These are phyloP conservation scores for Stephania yunnanensis DNA, from an alignment of 164 flowering plant genomes.

Conservation along the genomic window DNA sequence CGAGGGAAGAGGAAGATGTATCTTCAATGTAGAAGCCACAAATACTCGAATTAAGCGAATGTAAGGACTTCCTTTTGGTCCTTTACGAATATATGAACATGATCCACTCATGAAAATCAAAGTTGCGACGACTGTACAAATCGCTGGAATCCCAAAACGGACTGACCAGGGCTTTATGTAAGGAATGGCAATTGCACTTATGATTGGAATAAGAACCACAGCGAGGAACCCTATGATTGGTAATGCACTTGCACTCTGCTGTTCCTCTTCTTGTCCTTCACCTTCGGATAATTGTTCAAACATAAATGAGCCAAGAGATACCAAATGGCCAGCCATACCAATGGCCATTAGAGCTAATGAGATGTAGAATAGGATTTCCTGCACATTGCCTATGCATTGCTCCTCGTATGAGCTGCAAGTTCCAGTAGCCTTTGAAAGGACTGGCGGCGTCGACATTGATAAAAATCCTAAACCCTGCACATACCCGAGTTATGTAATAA, in stretches of 20 bases:
- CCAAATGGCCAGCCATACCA: slow-evolving; percentile 30
- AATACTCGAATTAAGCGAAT: slow-evolving; percentile 29
- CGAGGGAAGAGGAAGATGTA: slow-evolving; percentile 9
- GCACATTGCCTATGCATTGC: slow-evolving; percentile 28
- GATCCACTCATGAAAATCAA: slow-evolving; percentile 19
- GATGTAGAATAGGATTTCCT: slow-evolving; percentile 26
- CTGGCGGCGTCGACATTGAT: slow-evolving; percentile 37
- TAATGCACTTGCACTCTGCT: not conserved
- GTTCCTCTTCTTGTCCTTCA: not conserved
- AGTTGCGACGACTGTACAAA: slow-evolving; percentile 21
- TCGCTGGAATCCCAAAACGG: slow-evolving; percentile 35
- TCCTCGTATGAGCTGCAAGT: slow-evolving; percentile 25
- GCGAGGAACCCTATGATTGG: slow-evolving; percentile 9
- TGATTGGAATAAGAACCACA: slow-evolving; percentile 3
- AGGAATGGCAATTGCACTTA: not conserved
- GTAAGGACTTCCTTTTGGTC: slow-evolving; percentile 27
- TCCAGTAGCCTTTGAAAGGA: slow-evolving; percentile 16
- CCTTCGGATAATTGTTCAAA: slow-evolving; percentile 8
- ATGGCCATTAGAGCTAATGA: slow-evolving; percentile 25
- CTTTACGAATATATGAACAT: slow-evolving; percentile 7
- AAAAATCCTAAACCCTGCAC: slow-evolving; percentile 32
- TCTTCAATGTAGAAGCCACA: slow-evolving; percentile 28
- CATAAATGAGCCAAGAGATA: slow-evolving; percentile 14
- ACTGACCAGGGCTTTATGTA: slow-evolving; percentile 10
- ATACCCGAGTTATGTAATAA: slow-evolving; percentile 12